These are phyloP conservation scores for Alternaria brassicicola DNA, from an alignment of 2,329 filamentous ascomycete species.

Conservation along the genomic window DNA sequence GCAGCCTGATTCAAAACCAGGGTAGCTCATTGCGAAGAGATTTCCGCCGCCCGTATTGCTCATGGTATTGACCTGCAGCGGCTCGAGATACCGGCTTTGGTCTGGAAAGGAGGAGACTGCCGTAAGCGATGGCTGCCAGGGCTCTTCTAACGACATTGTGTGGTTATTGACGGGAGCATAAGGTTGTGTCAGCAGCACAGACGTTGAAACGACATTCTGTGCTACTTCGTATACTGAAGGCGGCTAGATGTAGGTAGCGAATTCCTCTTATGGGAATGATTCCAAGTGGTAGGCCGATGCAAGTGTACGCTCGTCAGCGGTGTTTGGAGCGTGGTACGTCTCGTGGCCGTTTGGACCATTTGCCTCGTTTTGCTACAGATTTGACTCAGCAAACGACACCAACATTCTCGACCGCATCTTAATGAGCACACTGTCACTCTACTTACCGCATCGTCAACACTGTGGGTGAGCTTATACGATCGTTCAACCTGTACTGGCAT, in stretches of 20 bases:
- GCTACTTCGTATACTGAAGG: background rate
- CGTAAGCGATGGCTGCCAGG: background rate
- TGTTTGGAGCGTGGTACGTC: background rate
- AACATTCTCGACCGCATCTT: background rate
- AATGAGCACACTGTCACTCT: too few species aligned
- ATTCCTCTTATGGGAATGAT: background rate
- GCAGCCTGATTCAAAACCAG: too few species aligned
- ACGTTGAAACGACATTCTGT: background rate
- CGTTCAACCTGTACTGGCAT: background rate
- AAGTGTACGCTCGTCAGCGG: background rate
- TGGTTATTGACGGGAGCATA: background rate
- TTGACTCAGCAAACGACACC: background rate
- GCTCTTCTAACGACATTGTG: background rate
- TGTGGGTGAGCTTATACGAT: background rate
- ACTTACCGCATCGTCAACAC: background rate
- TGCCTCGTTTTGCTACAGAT: background rate
- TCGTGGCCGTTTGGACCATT: background rate
- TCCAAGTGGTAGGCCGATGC: background rate
- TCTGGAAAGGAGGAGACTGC: too few species aligned
- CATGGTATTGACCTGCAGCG: background rate
- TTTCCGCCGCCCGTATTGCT: background rate
- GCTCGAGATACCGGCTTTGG: background rate
- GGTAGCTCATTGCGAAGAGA: background rate
- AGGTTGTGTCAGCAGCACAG: background rate
- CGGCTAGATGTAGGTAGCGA: background rate